phyloP scores from a whole-genome alignment of 495 filamentous ascomycete species.

The Hypoxylon fragiforme region DNA sequence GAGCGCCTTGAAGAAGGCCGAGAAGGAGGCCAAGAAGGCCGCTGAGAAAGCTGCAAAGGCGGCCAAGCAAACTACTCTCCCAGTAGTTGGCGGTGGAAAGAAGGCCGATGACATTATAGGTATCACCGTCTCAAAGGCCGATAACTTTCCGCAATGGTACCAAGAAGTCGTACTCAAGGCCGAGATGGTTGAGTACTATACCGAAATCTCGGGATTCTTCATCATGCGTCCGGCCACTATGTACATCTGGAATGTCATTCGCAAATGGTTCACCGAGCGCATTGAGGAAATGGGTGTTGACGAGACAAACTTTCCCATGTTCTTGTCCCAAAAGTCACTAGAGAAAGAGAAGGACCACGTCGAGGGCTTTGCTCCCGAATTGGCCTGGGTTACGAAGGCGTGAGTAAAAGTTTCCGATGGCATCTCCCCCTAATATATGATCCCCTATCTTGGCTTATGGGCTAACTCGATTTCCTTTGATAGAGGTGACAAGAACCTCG shows the following conservation, averaged over 20 bases:
- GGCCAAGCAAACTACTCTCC: constrained; percentile 55
- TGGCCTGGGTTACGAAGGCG: constrained; percentile 98
- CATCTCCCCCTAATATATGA: not conserved
- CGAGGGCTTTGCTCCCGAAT: constrained; percentile 95
- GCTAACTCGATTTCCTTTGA: constrained; percentile 3
- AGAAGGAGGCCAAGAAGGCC: constrained; percentile 62
- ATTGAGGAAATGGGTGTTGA: constrained; percentile 91
- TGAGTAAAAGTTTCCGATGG: constrained; percentile 47
- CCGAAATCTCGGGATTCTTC: constrained; percentile 83
- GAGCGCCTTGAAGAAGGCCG: constrained; percentile 73
- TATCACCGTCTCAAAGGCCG: constrained; percentile 79
- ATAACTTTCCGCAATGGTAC: constrained; percentile 94
- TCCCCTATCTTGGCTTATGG: too few species aligned
- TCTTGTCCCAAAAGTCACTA: constrained; percentile 86
- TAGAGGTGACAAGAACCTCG: constrained; percentile 84
- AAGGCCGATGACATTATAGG: constrained; percentile 72
- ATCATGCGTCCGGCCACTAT: constrained; percentile 86
- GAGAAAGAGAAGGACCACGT: constrained; percentile 96
- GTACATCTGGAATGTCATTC: constrained; percentile 91
- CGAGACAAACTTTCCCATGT: constrained; percentile 95
- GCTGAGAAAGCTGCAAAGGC: constrained; percentile 70
- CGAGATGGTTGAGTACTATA: constrained; percentile 89
- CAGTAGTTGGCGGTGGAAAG: constrained; percentile 47
- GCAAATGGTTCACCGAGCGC: constrained; percentile 80
- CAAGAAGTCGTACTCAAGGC: constrained; percentile 94